A percentile compares a stretch with the other conserved stretches of the same genome.
Conservation (phyloP, 768 basidiomycete species). For the Calocybe gangraenosa region DNA sequence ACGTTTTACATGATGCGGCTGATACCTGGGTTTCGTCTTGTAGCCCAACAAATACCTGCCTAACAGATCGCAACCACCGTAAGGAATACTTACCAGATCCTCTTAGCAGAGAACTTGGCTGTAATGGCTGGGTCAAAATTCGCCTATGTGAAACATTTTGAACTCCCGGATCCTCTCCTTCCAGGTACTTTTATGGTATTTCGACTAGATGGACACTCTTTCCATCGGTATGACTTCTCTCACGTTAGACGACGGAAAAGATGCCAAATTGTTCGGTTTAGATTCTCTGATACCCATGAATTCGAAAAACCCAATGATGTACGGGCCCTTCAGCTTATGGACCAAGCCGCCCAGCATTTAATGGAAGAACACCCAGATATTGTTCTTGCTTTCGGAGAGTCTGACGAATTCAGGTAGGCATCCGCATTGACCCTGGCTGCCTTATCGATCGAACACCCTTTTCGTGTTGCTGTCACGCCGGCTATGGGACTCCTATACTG, state of each 20-base stretch:
- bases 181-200: constrained; percentile 83
- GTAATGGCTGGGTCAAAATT: constrained; percentile 91
- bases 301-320: constrained; percentile 92
- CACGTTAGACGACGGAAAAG: not conserved
- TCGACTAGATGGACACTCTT: constrained; percentile 89
- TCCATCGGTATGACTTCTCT: constrained; percentile 65
- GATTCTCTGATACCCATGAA: constrained; percentile 79
- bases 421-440: not conserved
- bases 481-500: no score
- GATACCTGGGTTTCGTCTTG: constrained; percentile 2
- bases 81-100: constrained; percentile 2
- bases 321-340: constrained; percentile 87
- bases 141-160: constrained; percentile 86
- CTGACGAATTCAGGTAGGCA: constrained; percentile 90
- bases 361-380: constrained; percentile 86
- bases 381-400: constrained; percentile 89
- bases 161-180: constrained; percentile 82
- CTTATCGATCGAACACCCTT: not conserved
- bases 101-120: not conserved
- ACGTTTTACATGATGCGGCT: constrained; percentile 2
- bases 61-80: no score
- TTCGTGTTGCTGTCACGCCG: not conserved
- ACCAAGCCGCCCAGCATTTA: constrained; percentile 75
- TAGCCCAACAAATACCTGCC: constrained; percentile 11
- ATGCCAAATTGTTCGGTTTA: constrained; percentile 24